These are phyloP conservation scores for Rhodamnia argentea DNA, from an alignment of 345 rosid species.

Conservation along the genomic window DNA sequence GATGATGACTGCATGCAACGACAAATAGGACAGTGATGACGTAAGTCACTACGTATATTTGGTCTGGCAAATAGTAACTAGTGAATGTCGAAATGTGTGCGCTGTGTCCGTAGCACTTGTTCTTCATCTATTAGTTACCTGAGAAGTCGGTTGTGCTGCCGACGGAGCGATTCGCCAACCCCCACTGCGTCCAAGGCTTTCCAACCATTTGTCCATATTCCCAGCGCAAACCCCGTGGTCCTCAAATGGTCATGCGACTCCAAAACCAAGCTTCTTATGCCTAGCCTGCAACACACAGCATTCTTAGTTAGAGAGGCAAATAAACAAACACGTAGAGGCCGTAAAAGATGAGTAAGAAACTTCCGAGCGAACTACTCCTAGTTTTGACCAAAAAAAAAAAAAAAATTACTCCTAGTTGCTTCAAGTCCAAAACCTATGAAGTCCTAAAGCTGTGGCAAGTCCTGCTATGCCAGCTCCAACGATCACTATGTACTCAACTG, in stretches of 20 bases:
- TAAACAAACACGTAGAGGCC: neutral
- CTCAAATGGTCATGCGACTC: slow-evolving; percentile 52
- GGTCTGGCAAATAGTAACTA: neutral
- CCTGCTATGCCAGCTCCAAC: slow-evolving; percentile 66
- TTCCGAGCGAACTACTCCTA: neutral
- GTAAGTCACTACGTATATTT: neutral
- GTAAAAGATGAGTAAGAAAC: neutral
- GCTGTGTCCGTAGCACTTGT: neutral
- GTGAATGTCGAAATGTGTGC: neutral
- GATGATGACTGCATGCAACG: neutral
- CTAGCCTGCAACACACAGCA: slow-evolving; percentile 25
- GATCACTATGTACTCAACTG: slow-evolving; percentile 24
- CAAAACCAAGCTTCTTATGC: slow-evolving; percentile 53
- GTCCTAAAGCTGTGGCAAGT: slow-evolving; percentile 48
- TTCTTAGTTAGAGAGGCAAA: neutral
- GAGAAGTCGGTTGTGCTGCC: slow-evolving; percentile 19
- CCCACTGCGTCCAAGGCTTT: slow-evolving; percentile 61
- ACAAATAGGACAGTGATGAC: neutral
- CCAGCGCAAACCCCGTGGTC: slow-evolving; percentile 40
- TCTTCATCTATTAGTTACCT: neutral
- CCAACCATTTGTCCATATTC: slow-evolving; percentile 57
- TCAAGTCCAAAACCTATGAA: slow-evolving; percentile 9
- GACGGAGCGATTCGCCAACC: slow-evolving; percentile 34
- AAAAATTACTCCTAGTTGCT: too few species aligned
- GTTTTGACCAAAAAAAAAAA: too few species aligned